phyloP scores from a whole-genome alignment of 495 filamentous ascomycete species.

The Aspergillus leporis region DNA sequence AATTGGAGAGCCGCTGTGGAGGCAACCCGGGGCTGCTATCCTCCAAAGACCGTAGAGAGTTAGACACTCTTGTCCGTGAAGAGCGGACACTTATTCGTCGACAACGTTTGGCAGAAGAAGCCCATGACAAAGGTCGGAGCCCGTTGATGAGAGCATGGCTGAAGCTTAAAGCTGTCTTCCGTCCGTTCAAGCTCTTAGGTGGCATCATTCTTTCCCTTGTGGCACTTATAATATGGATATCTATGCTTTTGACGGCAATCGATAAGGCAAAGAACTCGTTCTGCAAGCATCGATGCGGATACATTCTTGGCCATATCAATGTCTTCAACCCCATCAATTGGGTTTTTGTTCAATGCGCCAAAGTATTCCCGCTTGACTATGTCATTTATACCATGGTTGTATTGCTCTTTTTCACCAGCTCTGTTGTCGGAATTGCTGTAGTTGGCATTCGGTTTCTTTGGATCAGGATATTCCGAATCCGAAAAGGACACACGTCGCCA shows the following conservation, averaged over 20 bases:
- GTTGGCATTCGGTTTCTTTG: conserved; percentile 95
- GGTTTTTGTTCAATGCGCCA: conserved; percentile 78
- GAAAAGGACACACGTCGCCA: conserved; percentile 83
- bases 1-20: conserved; percentile 82
- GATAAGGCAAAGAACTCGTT: conserved; percentile 95
- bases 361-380: conserved; percentile 90
- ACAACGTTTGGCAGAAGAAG: conserved; percentile 81
- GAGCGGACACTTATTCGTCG: conserved; percentile 90
- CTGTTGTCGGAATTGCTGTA: conserved; percentile 78
- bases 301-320: conserved; percentile 87
- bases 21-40: conserved; percentile 73
- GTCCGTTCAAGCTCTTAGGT: conserved; percentile 83
- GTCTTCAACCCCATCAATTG: conserved; percentile 95
- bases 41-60: conserved; percentile 80
- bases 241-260: conserved; percentile 92
- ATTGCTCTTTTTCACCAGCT: conserved; percentile 81
- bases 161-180: conserved; percentile 73
- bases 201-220: conserved; percentile 75
- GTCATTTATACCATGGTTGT: conserved; percentile 79
- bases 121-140: conserved; percentile 68
- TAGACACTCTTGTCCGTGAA: conserved; percentile 83
- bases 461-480: conserved; percentile 86
- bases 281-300: conserved; percentile 89
- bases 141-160: conserved; percentile 70
- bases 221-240: conserved; percentile 74